phyloP scores from a whole-genome alignment of 2,329 filamentous ascomycete species.

The Thermoascus crustaceus region DNA sequence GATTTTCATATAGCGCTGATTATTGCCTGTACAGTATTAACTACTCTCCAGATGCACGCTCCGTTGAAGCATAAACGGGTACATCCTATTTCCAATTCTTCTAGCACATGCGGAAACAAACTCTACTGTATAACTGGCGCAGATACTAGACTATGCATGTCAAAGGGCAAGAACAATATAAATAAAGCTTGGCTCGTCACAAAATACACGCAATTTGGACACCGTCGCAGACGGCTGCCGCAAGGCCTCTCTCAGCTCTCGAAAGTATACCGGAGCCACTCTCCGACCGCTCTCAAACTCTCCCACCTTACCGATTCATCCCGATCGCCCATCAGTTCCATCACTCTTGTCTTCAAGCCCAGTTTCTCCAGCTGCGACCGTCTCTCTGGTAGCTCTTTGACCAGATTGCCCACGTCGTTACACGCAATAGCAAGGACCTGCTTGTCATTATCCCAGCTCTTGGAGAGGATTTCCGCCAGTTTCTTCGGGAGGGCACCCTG shows the following conservation, averaged over 20 bases:
- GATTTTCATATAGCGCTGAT: no score
- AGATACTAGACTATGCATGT: no score
- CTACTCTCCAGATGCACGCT: no score
- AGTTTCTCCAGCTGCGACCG: slow-evolving; percentile 70
- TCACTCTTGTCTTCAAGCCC: slow-evolving; percentile 76
- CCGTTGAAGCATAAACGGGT: no score
- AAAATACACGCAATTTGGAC: no score
- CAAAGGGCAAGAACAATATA: no score
- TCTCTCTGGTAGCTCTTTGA: slow-evolving; percentile 83
- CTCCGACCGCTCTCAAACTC: slow-evolving; percentile 74
- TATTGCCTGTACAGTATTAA: no score
- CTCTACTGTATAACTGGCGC: no score
- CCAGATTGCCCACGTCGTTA: slow-evolving; percentile 81
- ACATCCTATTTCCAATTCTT: no score
- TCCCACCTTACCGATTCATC: slow-evolving; percentile 91
- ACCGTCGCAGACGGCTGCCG: no score
- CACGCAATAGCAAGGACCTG: slow-evolving; percentile 84
- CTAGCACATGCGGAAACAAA: no score
- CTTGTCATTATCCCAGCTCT: slow-evolving; percentile 78
- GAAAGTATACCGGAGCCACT: slow-evolving; percentile 66
- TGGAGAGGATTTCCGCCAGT: slow-evolving; percentile 73
- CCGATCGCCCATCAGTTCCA: slow-evolving; percentile 86
- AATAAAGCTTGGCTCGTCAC: no score
- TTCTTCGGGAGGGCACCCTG: slow-evolving; percentile 70
- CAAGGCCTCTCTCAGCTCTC: slow-evolving; percentile 32